Evolutionary conservation across 164 flowering plant genomes (phyloP).

Genomic region (Euptelea pleiosperma): DNA sequence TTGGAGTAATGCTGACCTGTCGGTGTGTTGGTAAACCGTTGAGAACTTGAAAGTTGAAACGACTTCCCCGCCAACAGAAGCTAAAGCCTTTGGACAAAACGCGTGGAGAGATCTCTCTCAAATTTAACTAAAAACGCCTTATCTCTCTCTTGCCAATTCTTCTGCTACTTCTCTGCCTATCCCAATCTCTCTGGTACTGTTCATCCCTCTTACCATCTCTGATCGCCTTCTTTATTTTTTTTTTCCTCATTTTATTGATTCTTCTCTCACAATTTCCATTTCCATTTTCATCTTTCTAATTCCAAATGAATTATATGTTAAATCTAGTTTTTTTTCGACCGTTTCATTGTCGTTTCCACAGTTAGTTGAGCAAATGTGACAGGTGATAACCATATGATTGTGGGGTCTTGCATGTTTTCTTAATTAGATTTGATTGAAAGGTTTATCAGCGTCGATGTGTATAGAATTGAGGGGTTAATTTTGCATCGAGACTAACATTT

Average conservation of each 20-base stretch:
- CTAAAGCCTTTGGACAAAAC: too few species aligned
- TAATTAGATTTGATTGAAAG: background rate
- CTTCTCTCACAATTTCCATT: background rate
- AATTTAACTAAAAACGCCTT: background rate
- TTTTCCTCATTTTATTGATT: background rate
- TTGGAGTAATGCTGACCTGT: slow-evolving; percentile 5
- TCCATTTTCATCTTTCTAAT: background rate
- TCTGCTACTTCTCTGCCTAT: background rate
- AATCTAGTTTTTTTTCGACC: background rate
- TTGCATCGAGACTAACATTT: too few species aligned
- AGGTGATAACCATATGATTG: too few species aligned
- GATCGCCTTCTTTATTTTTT: background rate
- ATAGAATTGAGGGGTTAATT: too few species aligned
- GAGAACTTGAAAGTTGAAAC: slow-evolving; percentile 6
- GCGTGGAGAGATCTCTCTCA: too few species aligned
- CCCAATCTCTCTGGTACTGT: slow-evolving; percentile 9
- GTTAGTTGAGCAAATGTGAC: too few species aligned
- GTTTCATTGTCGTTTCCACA: background rate
- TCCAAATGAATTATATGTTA: background rate
- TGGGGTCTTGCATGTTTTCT: background rate
- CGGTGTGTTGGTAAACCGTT: slow-evolving; percentile 2
- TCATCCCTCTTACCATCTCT: background rate
- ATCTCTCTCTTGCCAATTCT: slow-evolving; percentile 2
- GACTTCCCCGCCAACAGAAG: slow-evolving; percentile 12
- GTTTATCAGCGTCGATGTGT: too few species aligned